phyloP scores from a whole-genome alignment of 441 rosid genomes.

The Theobroma grandiflorum region DNA sequence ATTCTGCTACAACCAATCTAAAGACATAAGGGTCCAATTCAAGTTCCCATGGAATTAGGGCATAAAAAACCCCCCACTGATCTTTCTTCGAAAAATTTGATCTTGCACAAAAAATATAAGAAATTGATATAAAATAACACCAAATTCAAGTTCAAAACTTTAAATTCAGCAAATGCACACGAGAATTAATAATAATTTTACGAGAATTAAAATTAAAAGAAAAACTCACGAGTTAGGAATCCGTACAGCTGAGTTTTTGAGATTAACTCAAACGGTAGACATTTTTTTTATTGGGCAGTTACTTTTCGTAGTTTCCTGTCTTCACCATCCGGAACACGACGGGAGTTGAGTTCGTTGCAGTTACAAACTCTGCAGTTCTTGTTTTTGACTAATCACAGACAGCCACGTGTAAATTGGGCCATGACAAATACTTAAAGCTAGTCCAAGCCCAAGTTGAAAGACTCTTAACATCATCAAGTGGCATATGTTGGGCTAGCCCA shows the following conservation, averaged over 20 bases:
- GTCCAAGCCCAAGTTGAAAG: too few relatives aligned
- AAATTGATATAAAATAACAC: neutral
- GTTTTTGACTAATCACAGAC: constrained; percentile 1
- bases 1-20: neutral
- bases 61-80: neutral
- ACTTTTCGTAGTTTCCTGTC: neutral
- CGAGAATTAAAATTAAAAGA: neutral
- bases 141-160: neutral
- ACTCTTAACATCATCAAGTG: too few relatives aligned
- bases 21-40: constrained; percentile 13
- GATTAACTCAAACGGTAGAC: neutral
- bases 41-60: constrained; percentile 10
- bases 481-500: too few relatives aligned
- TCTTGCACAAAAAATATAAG: neutral
- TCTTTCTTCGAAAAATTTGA: neutral
- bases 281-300: neutral
- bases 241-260: neutral
- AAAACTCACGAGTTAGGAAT: constrained; percentile 3
- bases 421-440: too few relatives aligned
- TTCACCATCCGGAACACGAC: neutral
- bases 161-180: neutral
- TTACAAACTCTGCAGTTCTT: neutral
- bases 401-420: neutral
- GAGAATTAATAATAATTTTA: neutral
- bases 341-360: neutral